Evolutionary conservation across 169 alveolate genomes (phyloP), one percentile per base, ranked within the genome.

Genomic region (Cyclospora cayetanensis): DNA sequence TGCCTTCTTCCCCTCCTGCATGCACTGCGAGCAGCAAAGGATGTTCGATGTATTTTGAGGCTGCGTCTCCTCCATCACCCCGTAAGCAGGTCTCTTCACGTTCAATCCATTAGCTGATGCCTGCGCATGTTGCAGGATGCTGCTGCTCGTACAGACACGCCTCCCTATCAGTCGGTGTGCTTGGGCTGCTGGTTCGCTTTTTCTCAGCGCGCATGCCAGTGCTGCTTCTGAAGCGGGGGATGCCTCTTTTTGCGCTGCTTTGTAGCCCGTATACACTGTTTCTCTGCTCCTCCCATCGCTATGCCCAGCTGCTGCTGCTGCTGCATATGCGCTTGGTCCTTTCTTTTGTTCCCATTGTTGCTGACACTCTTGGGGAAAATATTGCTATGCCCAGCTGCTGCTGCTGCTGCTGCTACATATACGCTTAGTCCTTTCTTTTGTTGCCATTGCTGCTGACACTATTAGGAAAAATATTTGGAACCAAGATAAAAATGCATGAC

Each of bases 1-100:
- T 95, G 94, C 37, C 91, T 94, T n/a, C 93, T 95, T 70, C 97
- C 97, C 41, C 93, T 95, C 35, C 93, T 95, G 90, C 85, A 91
- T 25, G 95, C 95, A 7, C 68, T 95, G 82, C 68, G 95, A 25
- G 84, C 94, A 50, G 93, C 94, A 39, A 72, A 80, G 7, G 97
- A 95, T 42, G 95, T 95, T 31, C 77, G 97, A 37, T 70, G 91
- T n/a, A 50, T 95, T 0, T 88, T 92, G 46, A 65, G 91, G 12
- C 90, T 94, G 52, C 41, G 94, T 22, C 27, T 53, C 15, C 20
- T 70, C 25, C 25, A 31, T 22, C 83, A 35, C 35, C 52, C 83
- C 4, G 83, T 70, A 50, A n/a, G n/a, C n/a, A n/a, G 63, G 63
- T 50, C 63, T n/a, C 22, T 2, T 50, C 22, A 50, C 63, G 12